Conservation (phyloP, 2,329 filamentous ascomycete genomes). For the Epichloe gansuensis region DNA sequence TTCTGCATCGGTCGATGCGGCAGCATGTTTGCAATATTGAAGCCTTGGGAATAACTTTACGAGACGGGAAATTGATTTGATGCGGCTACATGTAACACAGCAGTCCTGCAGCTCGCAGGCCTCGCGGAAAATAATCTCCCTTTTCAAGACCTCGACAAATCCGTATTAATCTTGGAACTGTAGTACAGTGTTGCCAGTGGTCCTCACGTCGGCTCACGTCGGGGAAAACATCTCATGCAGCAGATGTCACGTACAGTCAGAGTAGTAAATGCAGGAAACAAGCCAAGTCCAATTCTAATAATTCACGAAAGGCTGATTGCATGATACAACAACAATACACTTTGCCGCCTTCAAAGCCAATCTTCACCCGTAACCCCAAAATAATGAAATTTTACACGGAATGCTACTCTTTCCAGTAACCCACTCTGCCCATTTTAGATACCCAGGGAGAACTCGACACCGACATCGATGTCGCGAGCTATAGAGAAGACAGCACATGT, state of each 20-base stretch:
- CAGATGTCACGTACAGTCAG: slow-evolving; percentile 3
- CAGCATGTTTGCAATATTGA: too few species aligned
- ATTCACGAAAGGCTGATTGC: slow-evolving; percentile 2
- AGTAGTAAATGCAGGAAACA: background rate
- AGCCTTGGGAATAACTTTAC: too few species aligned
- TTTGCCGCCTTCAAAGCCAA: background rate
- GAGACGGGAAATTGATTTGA: too few species aligned
- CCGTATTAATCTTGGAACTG: too few species aligned
- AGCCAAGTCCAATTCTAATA: slow-evolving; percentile 1
- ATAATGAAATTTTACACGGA: slow-evolving; percentile 17
- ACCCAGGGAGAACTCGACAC: slow-evolving; percentile 87
- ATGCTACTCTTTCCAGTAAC: slow-evolving; percentile 6
- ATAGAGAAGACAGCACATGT: slow-evolving; percentile 6
- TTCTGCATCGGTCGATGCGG: too few species aligned
- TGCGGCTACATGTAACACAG: too few species aligned
- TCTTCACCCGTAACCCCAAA: background rate
- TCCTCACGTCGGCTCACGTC: too few species aligned
- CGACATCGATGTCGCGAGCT: slow-evolving; percentile 94
- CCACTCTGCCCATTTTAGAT: slow-evolving; percentile 43
- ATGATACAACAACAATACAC: slow-evolving; percentile 5
- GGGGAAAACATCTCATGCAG: background rate
- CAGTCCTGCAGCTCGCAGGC: too few species aligned
- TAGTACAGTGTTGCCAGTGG: too few species aligned
- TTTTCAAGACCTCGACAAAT: too few species aligned
- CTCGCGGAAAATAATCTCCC: too few species aligned